Evolutionary conservation across 2,329 filamentous ascomycete species (phyloP).

Genomic region (Capronia coronata): DNA sequence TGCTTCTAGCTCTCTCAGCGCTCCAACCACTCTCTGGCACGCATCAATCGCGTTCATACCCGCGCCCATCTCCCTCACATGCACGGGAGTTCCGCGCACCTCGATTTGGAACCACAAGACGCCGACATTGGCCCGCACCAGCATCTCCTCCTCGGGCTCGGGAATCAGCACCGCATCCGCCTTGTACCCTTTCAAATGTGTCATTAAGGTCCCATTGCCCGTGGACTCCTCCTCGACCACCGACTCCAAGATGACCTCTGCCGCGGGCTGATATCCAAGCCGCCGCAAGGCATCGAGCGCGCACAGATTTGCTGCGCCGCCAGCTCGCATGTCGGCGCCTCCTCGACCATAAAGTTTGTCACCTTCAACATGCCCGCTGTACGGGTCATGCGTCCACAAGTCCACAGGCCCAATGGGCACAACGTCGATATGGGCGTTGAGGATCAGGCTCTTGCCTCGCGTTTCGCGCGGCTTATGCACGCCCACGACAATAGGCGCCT

Average conservation of each 20-base stretch:
- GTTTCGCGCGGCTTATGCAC: constrained; percentile 18
- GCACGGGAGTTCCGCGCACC: constrained; percentile 19
- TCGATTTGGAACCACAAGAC: constrained; percentile 25
- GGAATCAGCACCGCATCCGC: constrained; percentile 23
- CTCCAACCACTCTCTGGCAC: constrained; percentile 19
- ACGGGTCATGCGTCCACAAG: constrained; percentile 21
- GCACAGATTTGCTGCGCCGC: constrained; percentile 13
- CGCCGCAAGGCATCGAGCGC: constrained; percentile 17
- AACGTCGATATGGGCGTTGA: constrained; percentile 23
- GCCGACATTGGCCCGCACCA: constrained; percentile 22
- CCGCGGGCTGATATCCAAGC: constrained; percentile 19
- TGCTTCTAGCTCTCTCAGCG: constrained; percentile 21
- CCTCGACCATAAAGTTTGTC: constrained; percentile 22
- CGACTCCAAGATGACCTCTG: constrained; percentile 21
- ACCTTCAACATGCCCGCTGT: constrained; percentile 19
- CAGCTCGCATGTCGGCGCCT: constrained; percentile 19
- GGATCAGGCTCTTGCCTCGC: constrained; percentile 20
- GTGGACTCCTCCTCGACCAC: constrained; percentile 24
- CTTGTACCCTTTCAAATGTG: constrained; percentile 24
- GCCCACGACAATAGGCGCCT: constrained; percentile 21
- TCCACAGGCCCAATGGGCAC: constrained; percentile 21
- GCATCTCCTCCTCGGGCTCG: constrained; percentile 20
- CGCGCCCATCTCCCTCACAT: constrained; percentile 20
- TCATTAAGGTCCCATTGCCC: constrained; percentile 25
- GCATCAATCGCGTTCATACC: constrained; percentile 22